Base-by-base conservation (phyloP, 1,284 basidiomycete genomes). In the Volvariella surrecta region DNA sequence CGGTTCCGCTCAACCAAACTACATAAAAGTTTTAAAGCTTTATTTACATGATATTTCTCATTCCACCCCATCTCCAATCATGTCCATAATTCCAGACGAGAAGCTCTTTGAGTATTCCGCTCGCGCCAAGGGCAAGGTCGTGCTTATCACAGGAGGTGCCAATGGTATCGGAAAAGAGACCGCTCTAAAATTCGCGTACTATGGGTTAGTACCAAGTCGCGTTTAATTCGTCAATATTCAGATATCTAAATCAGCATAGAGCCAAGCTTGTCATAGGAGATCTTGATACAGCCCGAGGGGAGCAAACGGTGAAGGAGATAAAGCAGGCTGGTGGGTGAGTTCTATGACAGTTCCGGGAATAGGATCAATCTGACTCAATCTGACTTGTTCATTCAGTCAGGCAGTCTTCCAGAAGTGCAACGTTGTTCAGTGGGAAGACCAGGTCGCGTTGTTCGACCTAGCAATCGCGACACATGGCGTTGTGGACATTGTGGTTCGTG, bases 221-320 rank as follows among this genome's bases (percentile, higher is more conserved):
- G 11, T 28, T 28, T 6, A 6, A 11, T 28, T 6, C 24, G 6
- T 28, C 6, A 28, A 6, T 44, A 47, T 39, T 35, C 13, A 32
- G 17, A 34, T 9, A 13, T 45, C 9, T 19, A 16, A 24, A 40
- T 28, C 24, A 21, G 31, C 43, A 11, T 44, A 77, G 77, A 0
- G 74, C 76, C 3, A 76, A 73, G 48, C 55, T 81, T 2, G 71
- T 79, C 28, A 70, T 79, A 48, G 74, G 71, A 19, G 76, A 81
- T 51, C 46, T 69, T 38, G 66, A 76, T 46, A 45, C 59, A 10
- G 53, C 52, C 8, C 64, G 62, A 2, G 71, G 66, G 2, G 53
- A 67, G 45, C 58, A 60, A 28, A 65, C 68, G 3, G 70, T 67
- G 0, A 45, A 55, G 4, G 64, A 71, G 35, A 72, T 77, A 43